Percentiles rank a stretch among this genome's conserved stretches.
Evolutionary conservation across 352 stramenopile species (phyloP).

Genomic region (Pythium biforme): DNA sequence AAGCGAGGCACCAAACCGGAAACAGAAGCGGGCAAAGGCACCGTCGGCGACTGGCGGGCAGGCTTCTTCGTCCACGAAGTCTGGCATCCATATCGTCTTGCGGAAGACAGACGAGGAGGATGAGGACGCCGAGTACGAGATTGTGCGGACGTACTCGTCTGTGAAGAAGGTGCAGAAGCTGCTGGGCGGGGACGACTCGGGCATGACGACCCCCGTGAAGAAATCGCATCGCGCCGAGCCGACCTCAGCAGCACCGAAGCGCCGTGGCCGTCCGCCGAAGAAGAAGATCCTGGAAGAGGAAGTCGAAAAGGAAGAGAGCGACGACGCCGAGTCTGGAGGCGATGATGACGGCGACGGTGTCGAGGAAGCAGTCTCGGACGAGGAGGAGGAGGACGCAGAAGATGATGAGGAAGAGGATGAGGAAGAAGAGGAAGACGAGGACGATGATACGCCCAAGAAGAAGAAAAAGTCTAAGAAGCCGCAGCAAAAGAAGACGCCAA

Average conservation of each 20-base stretch:
- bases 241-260: slow-evolving; percentile 3
- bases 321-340: slow-evolving; percentile 21
- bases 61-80: slow-evolving; percentile 19
- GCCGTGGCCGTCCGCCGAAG: slow-evolving; percentile 22
- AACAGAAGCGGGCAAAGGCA: slow-evolving; percentile 24
- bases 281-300: slow-evolving; percentile 23
- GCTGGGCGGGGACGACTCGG: slow-evolving; percentile 6
- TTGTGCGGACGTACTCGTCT: slow-evolving; percentile 27
- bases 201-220: slow-evolving; percentile 2
- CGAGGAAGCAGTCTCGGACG: slow-evolving; percentile 24
- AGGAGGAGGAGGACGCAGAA: slow-evolving; percentile 29
- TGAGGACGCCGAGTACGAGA: slow-evolving; percentile 20
- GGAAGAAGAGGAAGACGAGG: slow-evolving; percentile 38
- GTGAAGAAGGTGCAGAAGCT: slow-evolving; percentile 30
- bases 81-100: slow-evolving; percentile 30
- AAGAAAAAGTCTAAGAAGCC: slow-evolving; percentile 40
- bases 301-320: slow-evolving; percentile 23
- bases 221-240: slow-evolving; percentile 6
- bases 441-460: slow-evolving; percentile 39
- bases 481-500: slow-evolving; percentile 31
- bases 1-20: slow-evolving; percentile 23
- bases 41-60: slow-evolving; percentile 2
- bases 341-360: slow-evolving; percentile 25
- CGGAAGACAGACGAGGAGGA: slow-evolving; percentile 16
- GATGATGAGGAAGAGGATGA: slow-evolving; percentile 35